Base-by-base conservation (phyloP, 257 asterid species). In the Knoxia roxburghii region DNA sequence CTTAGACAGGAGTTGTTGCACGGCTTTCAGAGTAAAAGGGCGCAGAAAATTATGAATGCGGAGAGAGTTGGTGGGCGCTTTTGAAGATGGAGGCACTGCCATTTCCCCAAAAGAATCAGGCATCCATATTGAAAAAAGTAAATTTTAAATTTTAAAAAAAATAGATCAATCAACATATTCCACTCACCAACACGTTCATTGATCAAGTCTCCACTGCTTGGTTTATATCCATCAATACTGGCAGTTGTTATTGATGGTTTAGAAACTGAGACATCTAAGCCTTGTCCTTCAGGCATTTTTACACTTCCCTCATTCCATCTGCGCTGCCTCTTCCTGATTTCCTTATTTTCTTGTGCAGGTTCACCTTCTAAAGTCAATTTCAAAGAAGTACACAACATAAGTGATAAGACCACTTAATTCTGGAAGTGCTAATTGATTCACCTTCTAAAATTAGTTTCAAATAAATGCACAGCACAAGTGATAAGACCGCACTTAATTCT, bases 11-110 rank as follows among this genome's bases (percentile, higher is more conserved):
- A 79, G 78, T 62, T 79, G 80, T 65, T 79, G 80, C 62, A 75
- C 76, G 58, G 83, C 83, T 75, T 79, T 79, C 61, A 79, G 37
- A 26, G 80, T 79, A 68, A 79, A 72, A 24, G 80, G 83, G 52
- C 78, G 78, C 63, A 79, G 20, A 71, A 79, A 79, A 61, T 79
- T 72, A 64, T 79, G 74, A 20, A 79, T 72, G 27, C 77, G 66
- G 61, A 79, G 76, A 61, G 83, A 75, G 68, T 68, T 69, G 7
- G 83, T 75, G 69, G 83, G 80, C 43, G 66, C 56, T 75, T 57
- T 72, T 7, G 70, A 54, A 6, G 80, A 79, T 64, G 76, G 72
- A 39, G 78, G 83, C 46, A 75, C 83, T 73, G 71, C 71, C 52
- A 26, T 51, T 63, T 24, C 50, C 9, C 50, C 20, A 54, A 37